phyloP scores from a whole-genome alignment of 257 asterid genomes.

The Solanum virginianum region DNA sequence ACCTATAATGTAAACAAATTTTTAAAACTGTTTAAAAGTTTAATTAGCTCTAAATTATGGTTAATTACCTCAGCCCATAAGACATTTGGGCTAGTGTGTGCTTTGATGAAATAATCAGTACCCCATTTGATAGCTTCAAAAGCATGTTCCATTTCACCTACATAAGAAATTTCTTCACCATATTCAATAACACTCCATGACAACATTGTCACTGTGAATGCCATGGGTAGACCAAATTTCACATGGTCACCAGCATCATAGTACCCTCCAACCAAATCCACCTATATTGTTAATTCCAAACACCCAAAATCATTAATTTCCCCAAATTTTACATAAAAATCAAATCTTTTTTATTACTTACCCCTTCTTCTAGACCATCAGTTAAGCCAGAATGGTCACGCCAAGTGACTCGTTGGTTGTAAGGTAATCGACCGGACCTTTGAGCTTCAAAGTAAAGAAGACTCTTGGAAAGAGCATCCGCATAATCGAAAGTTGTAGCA shows the following conservation, averaged over 20 bases:
- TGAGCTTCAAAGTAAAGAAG: slow-evolving; percentile 25
- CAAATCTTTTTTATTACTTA: background rate
- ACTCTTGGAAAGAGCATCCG: slow-evolving; percentile 16
- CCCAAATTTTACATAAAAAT: too few species aligned
- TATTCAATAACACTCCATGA: slow-evolving; percentile 40
- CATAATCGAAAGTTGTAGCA: slow-evolving; percentile 5
- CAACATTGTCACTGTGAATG: slow-evolving; percentile 42
- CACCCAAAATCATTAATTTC: background rate
- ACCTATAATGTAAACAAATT: slow-evolving; percentile 20
- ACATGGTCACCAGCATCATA: slow-evolving; percentile 56
- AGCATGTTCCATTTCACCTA: slow-evolving; percentile 42
- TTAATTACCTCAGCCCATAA: slow-evolving; percentile 50
- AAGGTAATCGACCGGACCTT: slow-evolving; percentile 25
- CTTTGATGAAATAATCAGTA: slow-evolving; percentile 65
- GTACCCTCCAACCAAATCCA: slow-evolving; percentile 52
- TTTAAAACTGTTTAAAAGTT: background rate
- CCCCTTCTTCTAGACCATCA: slow-evolving; percentile 28
- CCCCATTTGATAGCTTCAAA: slow-evolving; percentile 77
- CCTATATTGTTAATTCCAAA: slow-evolving; percentile 8
- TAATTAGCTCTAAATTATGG: background rate
- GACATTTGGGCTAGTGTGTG: slow-evolving; percentile 48
- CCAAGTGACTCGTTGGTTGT: slow-evolving; percentile 23
- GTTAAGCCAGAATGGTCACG: slow-evolving; percentile 22
- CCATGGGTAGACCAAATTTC: slow-evolving; percentile 53
- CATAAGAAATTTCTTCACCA: slow-evolving; percentile 21